Base-by-base conservation (phyloP, 331 rosid genomes). In the Spiraea crenata region DNA sequence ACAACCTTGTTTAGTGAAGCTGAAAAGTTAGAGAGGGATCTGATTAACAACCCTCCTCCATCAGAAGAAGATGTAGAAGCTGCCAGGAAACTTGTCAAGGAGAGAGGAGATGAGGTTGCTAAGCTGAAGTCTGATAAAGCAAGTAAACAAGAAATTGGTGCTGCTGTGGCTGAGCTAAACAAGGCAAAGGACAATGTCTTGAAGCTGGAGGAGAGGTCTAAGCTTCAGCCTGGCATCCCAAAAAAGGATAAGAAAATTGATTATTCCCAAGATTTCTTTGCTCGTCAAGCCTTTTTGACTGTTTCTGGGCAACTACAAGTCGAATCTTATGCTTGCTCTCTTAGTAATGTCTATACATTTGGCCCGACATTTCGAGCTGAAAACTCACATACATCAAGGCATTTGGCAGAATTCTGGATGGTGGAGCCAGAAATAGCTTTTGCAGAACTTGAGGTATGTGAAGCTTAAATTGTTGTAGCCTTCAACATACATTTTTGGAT, bases 381-480 rank as follows among this genome's bases (percentile, higher is more conserved):
- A 88, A 76, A 95, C 54, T 95, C 99, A 78, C 99, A 95, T 77
- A 91, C 99, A 52, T 77, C 99, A 9, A 86, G 99, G 84, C 99
- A 95, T 88, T 74, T 95, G 81, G 96, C 99, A 11, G 99, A 95
- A 67, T 95, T 95, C 82, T 95, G 99, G 99, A 95, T 95, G 99
- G 96, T 95, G 55, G 98, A 95, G 74, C 99, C 99, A 50, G 99
- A 95, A 85, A 79, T 95, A 72, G 99, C 98, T 2, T 91, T 95
- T 88, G 96, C 99, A 5, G 99, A 91, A 5, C 80, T 95, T 66
- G 68, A 84, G 96, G 99, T 95, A 71, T 38, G 42, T 60, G 52
- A 16, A 70, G 42, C 63, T 45, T 66, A 25, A 56, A 46, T 57
- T 37, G 46, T 52, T 38, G 50, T 25, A 20, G 17, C 56, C 55